Conservation (phyloP, 2,329 filamentous ascomycete species). For the Clonostachys chloroleuca region DNA sequence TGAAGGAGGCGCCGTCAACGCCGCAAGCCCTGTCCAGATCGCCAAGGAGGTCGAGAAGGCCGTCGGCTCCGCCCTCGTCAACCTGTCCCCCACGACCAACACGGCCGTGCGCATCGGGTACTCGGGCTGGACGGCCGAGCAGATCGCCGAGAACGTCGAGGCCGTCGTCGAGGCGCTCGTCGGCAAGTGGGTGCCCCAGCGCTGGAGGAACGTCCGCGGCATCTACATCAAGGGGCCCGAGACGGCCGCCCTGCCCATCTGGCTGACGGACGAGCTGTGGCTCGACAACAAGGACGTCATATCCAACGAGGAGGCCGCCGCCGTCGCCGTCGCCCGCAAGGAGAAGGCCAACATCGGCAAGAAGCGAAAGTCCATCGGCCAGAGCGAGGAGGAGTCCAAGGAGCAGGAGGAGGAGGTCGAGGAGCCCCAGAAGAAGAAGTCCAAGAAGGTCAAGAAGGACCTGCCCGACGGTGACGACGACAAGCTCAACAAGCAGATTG, state of each 20-base stretch:
- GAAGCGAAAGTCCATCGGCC: slow-evolving; percentile 51
- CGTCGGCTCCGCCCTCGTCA: slow-evolving; percentile 71
- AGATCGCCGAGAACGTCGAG: slow-evolving; percentile 77
- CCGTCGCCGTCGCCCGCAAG: slow-evolving; percentile 38
- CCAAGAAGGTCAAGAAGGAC: slow-evolving; percentile 18
- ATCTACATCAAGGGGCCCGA: slow-evolving; percentile 89
- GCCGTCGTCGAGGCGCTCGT: slow-evolving; percentile 66
- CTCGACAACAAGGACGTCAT: slow-evolving; percentile 71
- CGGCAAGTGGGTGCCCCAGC: slow-evolving; percentile 76
- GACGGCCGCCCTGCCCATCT: slow-evolving; percentile 88
- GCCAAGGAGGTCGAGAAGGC: slow-evolving; percentile 80
- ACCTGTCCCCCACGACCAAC: slow-evolving; percentile 73
- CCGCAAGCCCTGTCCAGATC: slow-evolving; percentile 59
- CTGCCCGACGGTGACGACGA: slow-evolving; percentile 42
- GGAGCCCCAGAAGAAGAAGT: slow-evolving; percentile 16
- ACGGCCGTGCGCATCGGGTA: slow-evolving; percentile 78
- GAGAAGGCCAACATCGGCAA: slow-evolving; percentile 59
- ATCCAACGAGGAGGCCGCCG: slow-evolving; percentile 48
- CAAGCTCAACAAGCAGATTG: slow-evolving; percentile 53
- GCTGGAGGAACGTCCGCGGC: slow-evolving; percentile 81
- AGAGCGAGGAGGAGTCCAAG: slow-evolving; percentile 34
- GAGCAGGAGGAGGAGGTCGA: slow-evolving; percentile 28
- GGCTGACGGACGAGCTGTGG: slow-evolving; percentile 92
- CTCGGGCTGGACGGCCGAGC: slow-evolving; percentile 67
- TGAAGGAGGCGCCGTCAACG: slow-evolving; percentile 27